Evolutionary conservation across 129 eudicot genomes (phyloP).

Genomic region (Flaveria brownii): DNA sequence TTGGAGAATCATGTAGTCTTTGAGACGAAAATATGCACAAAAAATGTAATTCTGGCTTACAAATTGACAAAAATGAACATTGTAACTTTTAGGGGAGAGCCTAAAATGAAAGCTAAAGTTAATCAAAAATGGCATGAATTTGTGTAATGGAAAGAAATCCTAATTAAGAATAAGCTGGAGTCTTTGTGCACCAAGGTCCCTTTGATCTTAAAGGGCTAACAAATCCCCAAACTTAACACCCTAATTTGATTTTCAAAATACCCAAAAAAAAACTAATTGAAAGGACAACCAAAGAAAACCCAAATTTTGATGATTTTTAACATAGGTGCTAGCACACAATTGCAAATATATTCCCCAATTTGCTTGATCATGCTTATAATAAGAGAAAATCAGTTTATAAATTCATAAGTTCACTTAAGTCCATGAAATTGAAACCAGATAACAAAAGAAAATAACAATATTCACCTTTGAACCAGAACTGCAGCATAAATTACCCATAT

Average conservation of each 20-base stretch:
- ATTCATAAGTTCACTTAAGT: conserved; percentile 11
- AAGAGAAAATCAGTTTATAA: not conserved
- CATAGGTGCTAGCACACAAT: not conserved
- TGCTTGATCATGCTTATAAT: conserved; percentile 19
- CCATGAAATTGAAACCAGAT: conserved; percentile 20
- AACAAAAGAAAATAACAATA: not conserved
- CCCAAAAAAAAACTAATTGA: not conserved
- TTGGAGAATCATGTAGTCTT: not conserved
- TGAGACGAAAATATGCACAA: not conserved
- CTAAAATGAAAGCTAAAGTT: not conserved
- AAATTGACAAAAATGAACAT: not conserved
- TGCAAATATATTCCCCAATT: conserved; percentile 9
- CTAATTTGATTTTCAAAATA: conserved; percentile 22
- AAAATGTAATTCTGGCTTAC: conserved; percentile 1
- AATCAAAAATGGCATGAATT: not conserved
- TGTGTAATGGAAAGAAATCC: not conserved
- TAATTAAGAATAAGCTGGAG: not conserved
- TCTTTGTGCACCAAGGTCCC: not conserved
- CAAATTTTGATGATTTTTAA: not conserved
- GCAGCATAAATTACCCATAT: conserved; percentile 80
- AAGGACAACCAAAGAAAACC: not conserved
- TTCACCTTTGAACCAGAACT: conserved; percentile 61
- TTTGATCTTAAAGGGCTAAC: conserved; percentile 6
- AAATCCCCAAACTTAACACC: conserved; percentile 18
- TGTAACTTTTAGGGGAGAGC: not conserved